A percentile compares a stretch with the other conserved stretches of the same genome.
Conservation (phyloP, 2,329 filamentous ascomycete genomes). For the Trichoderma sp. region DNA sequence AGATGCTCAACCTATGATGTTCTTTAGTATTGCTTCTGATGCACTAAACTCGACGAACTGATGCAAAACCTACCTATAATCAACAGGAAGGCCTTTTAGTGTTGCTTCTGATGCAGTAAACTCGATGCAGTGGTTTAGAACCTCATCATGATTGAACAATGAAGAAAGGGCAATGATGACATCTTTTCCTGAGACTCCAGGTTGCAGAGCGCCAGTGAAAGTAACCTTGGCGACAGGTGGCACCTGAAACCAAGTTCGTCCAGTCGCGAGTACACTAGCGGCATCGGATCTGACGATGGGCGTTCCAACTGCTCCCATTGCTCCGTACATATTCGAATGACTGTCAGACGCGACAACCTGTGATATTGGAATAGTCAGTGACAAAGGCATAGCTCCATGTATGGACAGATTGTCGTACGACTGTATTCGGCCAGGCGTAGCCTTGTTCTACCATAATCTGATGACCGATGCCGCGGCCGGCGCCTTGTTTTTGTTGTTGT, state of each 20-base stretch:
- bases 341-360: constrained; percentile 71
- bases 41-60: too few relatives aligned
- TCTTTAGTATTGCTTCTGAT: too few relatives aligned
- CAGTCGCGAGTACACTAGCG: constrained; percentile 82
- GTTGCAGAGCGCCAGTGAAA: constrained; percentile 73
- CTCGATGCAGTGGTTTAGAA: too few relatives aligned
- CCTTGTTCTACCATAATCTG: constrained; percentile 69
- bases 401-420: constrained; percentile 45
- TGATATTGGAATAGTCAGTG: too few relatives aligned
- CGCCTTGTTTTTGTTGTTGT: constrained; percentile 54
- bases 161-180: constrained; percentile 71
- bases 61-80: too few relatives aligned
- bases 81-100: too few relatives aligned
- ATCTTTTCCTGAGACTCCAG: constrained; percentile 88
- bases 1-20: constrained; percentile 46
- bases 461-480: constrained; percentile 83
- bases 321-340: constrained; percentile 82
- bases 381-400: too few relatives aligned
- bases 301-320: constrained; percentile 73
- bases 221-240: constrained; percentile 82
- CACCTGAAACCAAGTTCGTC: constrained; percentile 84
- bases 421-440: constrained; percentile 80
- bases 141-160: constrained; percentile 75
- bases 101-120: too few relatives aligned
- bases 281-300: constrained; percentile 87